Conservation (phyloP, 345 rosid species). For the Litchi chinensis region DNA sequence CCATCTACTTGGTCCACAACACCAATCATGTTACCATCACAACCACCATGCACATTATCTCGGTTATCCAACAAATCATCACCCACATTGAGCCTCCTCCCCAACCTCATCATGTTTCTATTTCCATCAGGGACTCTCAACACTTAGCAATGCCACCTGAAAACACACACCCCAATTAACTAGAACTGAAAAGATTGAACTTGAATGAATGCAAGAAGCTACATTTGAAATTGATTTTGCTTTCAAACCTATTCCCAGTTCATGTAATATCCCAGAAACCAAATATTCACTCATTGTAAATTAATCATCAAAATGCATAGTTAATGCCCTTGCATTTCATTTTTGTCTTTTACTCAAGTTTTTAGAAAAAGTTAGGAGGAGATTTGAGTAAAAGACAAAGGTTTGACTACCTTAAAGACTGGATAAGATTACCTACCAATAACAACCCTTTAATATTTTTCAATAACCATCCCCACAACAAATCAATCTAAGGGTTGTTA, state of each 20-base stretch:
- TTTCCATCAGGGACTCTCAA: constrained; percentile 8
- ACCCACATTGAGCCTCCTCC: constrained; percentile 11
- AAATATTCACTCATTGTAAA: too few relatives aligned
- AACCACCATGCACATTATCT: constrained; percentile 15
- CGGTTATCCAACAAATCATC: constrained; percentile 28
- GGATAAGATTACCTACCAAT: too few relatives aligned
- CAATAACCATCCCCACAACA: too few relatives aligned
- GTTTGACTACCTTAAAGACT: too few relatives aligned
- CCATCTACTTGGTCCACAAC: constrained; percentile 16
- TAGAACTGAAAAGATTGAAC: neutral
- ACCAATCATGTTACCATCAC: constrained; percentile 20
- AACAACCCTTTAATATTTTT: too few relatives aligned
- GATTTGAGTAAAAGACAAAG: neutral
- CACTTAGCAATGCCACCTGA: constrained; percentile 15
- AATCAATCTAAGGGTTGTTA: too few relatives aligned
- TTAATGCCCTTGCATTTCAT: neutral
- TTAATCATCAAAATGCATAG: neutral
- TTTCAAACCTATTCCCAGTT: neutral
- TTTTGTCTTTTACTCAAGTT: too few relatives aligned
- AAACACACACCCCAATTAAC: neutral
- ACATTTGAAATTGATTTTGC: neutral
- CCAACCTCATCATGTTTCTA: constrained; percentile 17
- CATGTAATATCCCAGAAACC: neutral
- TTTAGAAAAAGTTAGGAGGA: neutral
- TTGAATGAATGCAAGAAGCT: too few relatives aligned